These are phyloP conservation scores for Calocybe indica DNA, from an alignment of 768 basidiomycete genomes.

Conservation along the genomic window DNA sequence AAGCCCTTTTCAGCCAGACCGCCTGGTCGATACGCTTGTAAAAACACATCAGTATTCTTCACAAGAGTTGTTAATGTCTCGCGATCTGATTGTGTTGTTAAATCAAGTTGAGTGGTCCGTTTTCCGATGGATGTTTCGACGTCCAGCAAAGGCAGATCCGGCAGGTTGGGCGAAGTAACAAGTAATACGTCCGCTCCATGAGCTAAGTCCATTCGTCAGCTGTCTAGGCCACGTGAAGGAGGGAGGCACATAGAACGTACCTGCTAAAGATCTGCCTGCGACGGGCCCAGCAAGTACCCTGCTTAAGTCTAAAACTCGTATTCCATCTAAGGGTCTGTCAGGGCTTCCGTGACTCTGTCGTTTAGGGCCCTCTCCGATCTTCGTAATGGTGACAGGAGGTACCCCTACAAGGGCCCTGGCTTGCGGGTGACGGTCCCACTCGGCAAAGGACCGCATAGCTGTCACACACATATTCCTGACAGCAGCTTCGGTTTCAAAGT, in stretches of 20 bases:
- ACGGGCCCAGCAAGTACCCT: conserved; percentile 55
- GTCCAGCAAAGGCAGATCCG: conserved; percentile 44
- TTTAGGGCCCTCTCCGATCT: conserved; percentile 43
- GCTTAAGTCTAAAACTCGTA: conserved; percentile 54
- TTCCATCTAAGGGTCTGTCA: conserved; percentile 35
- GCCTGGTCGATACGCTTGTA: conserved; percentile 56
- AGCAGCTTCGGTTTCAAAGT: conserved; percentile 44
- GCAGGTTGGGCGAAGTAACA: conserved; percentile 50
- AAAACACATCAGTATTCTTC: conserved; percentile 45
- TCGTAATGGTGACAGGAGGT: conserved; percentile 37
- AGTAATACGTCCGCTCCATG: conserved; percentile 54
- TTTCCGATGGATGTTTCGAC: conserved; percentile 59
- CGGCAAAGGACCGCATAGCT: conserved; percentile 39
- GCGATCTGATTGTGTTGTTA: conserved; percentile 25
- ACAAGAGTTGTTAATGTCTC: conserved; percentile 29
- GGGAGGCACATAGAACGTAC: conserved; percentile 18
- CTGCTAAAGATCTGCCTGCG: conserved; percentile 51
- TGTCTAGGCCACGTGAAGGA: neutral
- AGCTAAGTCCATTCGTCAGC: conserved; percentile 21
- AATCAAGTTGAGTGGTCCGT: conserved; percentile 55
- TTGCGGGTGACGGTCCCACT: conserved; percentile 47
- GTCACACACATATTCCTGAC: conserved; percentile 41
- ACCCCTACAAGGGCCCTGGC: conserved; percentile 30
- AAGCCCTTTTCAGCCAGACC: conserved; percentile 44
- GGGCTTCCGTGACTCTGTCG: conserved; percentile 11